Evolutionary conservation across 208 protist species (phyloP).

Genomic region (Leishmania gerbilli): DNA sequence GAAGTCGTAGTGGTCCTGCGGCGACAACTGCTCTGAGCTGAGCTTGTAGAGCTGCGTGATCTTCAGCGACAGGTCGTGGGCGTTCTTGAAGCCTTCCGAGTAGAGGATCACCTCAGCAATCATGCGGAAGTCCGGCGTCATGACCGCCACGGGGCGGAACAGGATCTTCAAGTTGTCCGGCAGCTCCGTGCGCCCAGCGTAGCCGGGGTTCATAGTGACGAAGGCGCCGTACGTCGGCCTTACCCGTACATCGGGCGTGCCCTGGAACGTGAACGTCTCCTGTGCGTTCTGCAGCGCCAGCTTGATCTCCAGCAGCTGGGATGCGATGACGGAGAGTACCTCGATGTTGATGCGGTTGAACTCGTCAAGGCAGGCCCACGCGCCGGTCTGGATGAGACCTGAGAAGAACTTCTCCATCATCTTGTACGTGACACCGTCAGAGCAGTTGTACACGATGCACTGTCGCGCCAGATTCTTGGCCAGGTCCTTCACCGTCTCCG

Average conservation of each 20-base stretch:
- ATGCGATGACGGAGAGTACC: slow-evolving; percentile 98
- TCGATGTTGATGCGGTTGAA: slow-evolving; percentile 99
- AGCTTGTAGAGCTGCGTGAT: slow-evolving; percentile 99
- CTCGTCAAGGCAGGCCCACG: slow-evolving; percentile 99
- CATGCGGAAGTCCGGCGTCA: slow-evolving; percentile 98
- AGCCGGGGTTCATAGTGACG: slow-evolving; percentile 99
- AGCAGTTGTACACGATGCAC: slow-evolving; percentile 99
- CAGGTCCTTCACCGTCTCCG: slow-evolving; percentile 97
- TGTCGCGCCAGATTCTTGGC: slow-evolving; percentile 96
- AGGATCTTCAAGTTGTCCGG: slow-evolving; percentile 99
- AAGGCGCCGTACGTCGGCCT: slow-evolving; percentile 96
- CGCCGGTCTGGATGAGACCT: slow-evolving; percentile 96
- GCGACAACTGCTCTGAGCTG: slow-evolving; percentile 97
- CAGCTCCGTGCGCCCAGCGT: slow-evolving; percentile 98
- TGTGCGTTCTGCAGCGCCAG: slow-evolving; percentile 91
- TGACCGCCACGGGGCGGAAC: slow-evolving; percentile 97
- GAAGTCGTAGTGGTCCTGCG: slow-evolving; percentile 98
- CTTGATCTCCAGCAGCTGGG: slow-evolving; percentile 97
- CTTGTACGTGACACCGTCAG: slow-evolving; percentile 97
- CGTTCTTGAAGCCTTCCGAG: slow-evolving; percentile 96
- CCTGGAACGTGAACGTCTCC: slow-evolving; percentile 94
- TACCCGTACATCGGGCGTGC: slow-evolving; percentile 94
- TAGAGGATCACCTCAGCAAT: slow-evolving; percentile 99
- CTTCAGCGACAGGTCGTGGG: slow-evolving; percentile 95
- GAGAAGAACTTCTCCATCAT: slow-evolving; percentile 99